Evolutionary conservation across 805 yeast genomes (phyloP).

Genomic region (Spathaspora gorwiae): DNA sequence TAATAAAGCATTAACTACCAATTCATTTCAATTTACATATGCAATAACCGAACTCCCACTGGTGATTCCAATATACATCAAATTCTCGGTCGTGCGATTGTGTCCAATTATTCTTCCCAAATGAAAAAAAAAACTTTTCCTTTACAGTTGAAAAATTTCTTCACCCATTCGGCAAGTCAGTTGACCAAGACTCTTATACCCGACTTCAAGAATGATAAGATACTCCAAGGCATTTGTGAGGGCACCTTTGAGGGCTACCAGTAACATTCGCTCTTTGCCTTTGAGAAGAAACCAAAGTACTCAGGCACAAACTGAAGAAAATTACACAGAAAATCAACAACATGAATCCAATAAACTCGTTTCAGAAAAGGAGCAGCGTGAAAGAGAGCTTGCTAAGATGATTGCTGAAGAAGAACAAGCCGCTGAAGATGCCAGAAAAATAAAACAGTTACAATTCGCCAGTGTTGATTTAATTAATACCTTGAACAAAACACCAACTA

Average conservation of each 20-base stretch:
- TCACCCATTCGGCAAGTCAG: neutral
- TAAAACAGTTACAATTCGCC: conserved; percentile 27
- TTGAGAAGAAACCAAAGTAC: neutral
- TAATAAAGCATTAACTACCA: conserved; percentile 6
- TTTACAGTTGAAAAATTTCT: neutral
- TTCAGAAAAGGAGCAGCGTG: conserved; percentile 30
- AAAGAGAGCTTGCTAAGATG: conserved; percentile 39
- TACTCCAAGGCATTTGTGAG: neutral
- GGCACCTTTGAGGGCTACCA: neutral
- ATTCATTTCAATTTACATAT: too few relatives aligned
- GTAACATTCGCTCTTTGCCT: neutral
- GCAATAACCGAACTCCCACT: too few relatives aligned
- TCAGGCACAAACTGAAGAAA: neutral
- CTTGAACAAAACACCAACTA: conserved; percentile 32
- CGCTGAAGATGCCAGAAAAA: conserved; percentile 27
- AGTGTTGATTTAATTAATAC: conserved; percentile 24
- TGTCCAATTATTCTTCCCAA: neutral
- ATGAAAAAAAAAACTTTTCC: neutral
- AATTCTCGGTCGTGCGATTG: neutral
- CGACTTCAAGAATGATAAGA: conserved; percentile 2
- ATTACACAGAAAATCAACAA: neutral
- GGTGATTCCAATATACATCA: too few relatives aligned
- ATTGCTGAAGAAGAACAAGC: conserved; percentile 41
- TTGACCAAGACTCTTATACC: too few relatives aligned
- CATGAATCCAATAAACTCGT: conserved; percentile 1